Evolutionary conservation across 805 yeast species (phyloP).

Genomic region (Starmerella bombi): DNA sequence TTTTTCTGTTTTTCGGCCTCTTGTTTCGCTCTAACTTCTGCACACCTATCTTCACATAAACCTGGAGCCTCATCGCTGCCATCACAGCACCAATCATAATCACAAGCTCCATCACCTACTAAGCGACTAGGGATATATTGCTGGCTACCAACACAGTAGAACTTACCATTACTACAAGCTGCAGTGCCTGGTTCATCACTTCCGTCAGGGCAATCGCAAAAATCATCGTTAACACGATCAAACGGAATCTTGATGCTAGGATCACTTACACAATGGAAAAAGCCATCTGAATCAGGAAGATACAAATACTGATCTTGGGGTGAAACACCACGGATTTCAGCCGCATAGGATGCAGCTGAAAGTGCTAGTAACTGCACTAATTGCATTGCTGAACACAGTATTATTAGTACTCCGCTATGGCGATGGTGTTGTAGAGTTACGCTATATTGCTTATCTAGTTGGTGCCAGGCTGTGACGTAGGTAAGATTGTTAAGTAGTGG

Average conservation of each 20-base stretch:
- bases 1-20: constrained; percentile 18
- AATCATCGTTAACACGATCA: constrained; percentile 68
- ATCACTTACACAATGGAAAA: constrained; percentile 59
- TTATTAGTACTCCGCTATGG: too few relatives aligned
- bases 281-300: constrained; percentile 37
- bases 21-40: constrained; percentile 35
- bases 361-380: background rate
- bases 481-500: too few relatives aligned
- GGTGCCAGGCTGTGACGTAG: too few relatives aligned
- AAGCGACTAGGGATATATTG: constrained; percentile 48
- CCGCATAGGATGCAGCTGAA: background rate
- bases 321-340: constrained; percentile 15
- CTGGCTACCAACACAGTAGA: constrained; percentile 65
- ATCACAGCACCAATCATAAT: constrained; percentile 80
- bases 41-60: constrained; percentile 47
- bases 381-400: too few relatives aligned
- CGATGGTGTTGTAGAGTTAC: too few relatives aligned
- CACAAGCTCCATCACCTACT: constrained; percentile 87
- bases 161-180: constrained; percentile 51
- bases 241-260: constrained; percentile 50
- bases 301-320: constrained; percentile 29
- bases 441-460: too few relatives aligned
- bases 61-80: constrained; percentile 65
- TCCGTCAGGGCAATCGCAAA: constrained; percentile 96
- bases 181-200: constrained; percentile 93